Conservation (phyloP, 805 yeast genomes). For the Priceomyces castillae region DNA sequence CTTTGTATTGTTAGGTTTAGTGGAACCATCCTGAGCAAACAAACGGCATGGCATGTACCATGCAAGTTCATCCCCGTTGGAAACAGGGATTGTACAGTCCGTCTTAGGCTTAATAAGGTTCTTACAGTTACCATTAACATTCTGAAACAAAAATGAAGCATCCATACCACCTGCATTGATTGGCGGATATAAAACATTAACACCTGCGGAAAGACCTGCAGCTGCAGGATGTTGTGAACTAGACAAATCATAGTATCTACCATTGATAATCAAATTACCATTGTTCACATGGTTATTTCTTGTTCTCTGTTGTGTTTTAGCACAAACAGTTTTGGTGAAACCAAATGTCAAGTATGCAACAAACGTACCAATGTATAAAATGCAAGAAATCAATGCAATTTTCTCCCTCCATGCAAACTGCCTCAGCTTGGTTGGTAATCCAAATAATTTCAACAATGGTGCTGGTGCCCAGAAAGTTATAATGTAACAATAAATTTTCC, state of each 20-base stretch:
- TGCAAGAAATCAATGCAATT: conserved; percentile 77
- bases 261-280: conserved; percentile 73
- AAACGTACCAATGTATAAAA: conserved; percentile 67
- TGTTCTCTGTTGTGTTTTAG: conserved; percentile 43
- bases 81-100: conserved; percentile 67
- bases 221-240: conserved; percentile 78
- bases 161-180: conserved; percentile 84
- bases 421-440: conserved; percentile 73
- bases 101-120: conserved; percentile 68
- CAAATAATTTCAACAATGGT: conserved; percentile 65
- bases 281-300: conserved; percentile 56
- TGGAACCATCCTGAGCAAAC: conserved; percentile 66
- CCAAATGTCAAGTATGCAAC: conserved; percentile 92
- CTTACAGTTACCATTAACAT: conserved; percentile 88
- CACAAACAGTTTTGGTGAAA: conserved; percentile 80
- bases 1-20: conserved; percentile 59
- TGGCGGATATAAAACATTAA: conserved; percentile 82
- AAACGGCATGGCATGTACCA: conserved; percentile 96
- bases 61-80: conserved; percentile 58
- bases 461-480: conserved; percentile 94
- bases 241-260: conserved; percentile 72
- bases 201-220: conserved; percentile 66
- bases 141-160: conserved; percentile 81
- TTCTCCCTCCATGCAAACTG: conserved; percentile 98
- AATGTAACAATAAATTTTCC: conserved; percentile 78